Base-by-base conservation (phyloP, 768 basidiomycete species). In the Suillus lakei region DNA sequence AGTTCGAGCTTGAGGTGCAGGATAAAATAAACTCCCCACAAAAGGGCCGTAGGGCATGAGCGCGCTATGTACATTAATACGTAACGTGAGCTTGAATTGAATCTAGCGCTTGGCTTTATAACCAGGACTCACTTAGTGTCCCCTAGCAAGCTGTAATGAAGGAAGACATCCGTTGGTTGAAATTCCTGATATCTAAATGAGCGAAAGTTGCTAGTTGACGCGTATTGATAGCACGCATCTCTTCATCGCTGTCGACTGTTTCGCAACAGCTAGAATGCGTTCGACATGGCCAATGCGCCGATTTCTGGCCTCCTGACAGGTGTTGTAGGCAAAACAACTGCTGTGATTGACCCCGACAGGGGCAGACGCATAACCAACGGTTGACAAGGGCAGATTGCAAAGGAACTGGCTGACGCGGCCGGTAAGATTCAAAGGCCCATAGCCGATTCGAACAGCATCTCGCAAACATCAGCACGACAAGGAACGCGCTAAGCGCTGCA, bases 1-100 rank as follows among this genome's bases (percentile, higher is more conserved):
- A 94, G 78, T 91, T 93, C 61, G 92, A 93, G 78, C 91, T 93
- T 83, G 90, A 91, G 73, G 87, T 91, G 0, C 90, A 93, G 77
- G 91, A 93, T 72, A 92, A 90, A 77, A 83, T 98, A 26, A 91
- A 93, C 68, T 83, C 83, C 71, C 93, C 96, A 73, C 92, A 96
- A 75, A 89, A 94, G 44, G 92, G 88, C 54, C 94, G 95, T 81
- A 87, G 88, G 75, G 87, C 88, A 70, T 86, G 23, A 50, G 26
- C 12, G n/a, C 5, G 46, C 48, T 28, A 28, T 50, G 15, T 28
- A 28, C 13, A 23, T 26, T 26, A 3, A 50, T 50, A 13, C 10
- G 28, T 28, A 51, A 51, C 50, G 50, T 51, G 26, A 50, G 48
- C 26, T 28, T 50, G 48, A 50, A 50, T 50, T 26, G 7, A 50